These are phyloP conservation scores for Hemileccinum rubropunctum DNA, from an alignment of 768 basidiomycete species.

Conservation along the genomic window DNA sequence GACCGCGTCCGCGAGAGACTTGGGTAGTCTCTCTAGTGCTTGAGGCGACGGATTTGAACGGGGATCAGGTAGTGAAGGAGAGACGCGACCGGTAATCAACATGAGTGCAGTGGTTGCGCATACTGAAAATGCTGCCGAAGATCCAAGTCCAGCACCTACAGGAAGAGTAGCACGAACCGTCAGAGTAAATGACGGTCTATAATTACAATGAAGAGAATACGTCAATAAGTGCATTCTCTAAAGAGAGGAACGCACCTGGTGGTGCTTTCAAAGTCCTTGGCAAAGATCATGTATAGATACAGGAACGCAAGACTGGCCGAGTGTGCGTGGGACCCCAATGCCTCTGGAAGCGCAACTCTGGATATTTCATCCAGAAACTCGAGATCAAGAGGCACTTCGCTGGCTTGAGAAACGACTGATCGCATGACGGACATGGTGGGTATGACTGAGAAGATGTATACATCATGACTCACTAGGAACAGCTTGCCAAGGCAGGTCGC, in stretches of 20 bases:
- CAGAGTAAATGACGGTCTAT: conserved; percentile 76
- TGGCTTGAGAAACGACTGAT: conserved; percentile 15
- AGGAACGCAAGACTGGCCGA: conserved; percentile 73
- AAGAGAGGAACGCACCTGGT: conserved; percentile 48
- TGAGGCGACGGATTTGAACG: conserved; percentile 27
- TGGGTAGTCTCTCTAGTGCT: conserved; percentile 56
- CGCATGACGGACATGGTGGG: neutral
- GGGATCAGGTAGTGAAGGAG: conserved; percentile 31
- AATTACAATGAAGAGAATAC: conserved; percentile 1
- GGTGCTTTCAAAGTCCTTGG: conserved; percentile 38
- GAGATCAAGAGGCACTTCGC: conserved; percentile 56
- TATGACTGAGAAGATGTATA: neutral
- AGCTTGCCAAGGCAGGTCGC: conserved; percentile 75
- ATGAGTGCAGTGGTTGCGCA: conserved; percentile 82
- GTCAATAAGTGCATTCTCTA: conserved; percentile 11
- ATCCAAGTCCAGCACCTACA: conserved; percentile 93
- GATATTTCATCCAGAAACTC: conserved; percentile 71
- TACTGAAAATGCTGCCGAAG: conserved; percentile 92
- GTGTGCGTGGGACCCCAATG: conserved; percentile 35
- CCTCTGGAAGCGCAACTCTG: conserved; percentile 33
- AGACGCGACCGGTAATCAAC: conserved; percentile 69
- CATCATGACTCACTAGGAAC: conserved; percentile 38
- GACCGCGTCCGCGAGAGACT: conserved; percentile 67
- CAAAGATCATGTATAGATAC: conserved; percentile 87
- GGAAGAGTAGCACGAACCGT: conserved; percentile 86